These are phyloP conservation scores for Kwoniella dejecticola DNA, from an alignment of 768 basidiomycete genomes.

Conservation along the genomic window DNA sequence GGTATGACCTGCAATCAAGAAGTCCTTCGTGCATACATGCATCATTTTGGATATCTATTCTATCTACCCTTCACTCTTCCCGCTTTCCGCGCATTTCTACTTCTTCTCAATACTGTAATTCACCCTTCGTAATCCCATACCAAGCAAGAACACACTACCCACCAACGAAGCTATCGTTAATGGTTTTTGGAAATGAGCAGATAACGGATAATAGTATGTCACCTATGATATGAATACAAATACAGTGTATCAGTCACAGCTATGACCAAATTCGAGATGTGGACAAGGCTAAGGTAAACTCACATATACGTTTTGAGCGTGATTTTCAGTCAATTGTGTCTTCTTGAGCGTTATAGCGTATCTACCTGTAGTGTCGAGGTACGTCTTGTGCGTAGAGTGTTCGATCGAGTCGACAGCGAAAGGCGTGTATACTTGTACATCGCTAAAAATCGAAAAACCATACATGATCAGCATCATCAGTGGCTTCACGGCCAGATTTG, in stretches of 20 bases:
- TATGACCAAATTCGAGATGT: background rate
- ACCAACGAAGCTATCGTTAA: constrained; percentile 67
- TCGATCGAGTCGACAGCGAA: constrained; percentile 70
- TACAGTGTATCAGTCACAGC: background rate
- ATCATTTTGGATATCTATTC: no score
- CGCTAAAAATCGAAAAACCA: constrained; percentile 59
- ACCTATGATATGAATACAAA: constrained; percentile 61
- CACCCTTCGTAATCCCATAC: constrained; percentile 59
- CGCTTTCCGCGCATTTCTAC: constrained; percentile 3
- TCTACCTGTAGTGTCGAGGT: constrained; percentile 88
- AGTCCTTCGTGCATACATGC: constrained; percentile 10
- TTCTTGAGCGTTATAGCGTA: constrained; percentile 76
- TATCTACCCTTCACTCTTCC: background rate
- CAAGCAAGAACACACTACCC: constrained; percentile 51
- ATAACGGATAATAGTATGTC: constrained; percentile 77
- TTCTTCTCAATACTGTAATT: constrained; percentile 60
- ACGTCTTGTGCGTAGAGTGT: constrained; percentile 74
- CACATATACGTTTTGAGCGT: constrained; percentile 79
- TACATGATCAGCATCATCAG: no score
- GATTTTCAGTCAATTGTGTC: constrained; percentile 72
- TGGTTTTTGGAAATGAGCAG: constrained; percentile 85
- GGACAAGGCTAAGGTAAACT: constrained; percentile 47
- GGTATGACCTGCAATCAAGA: no score
- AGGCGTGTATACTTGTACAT: constrained; percentile 73
- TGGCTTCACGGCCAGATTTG: no score